phyloP scores from a whole-genome alignment of 192 early-diverging fungal species.

The Geranomyces variabilis region DNA sequence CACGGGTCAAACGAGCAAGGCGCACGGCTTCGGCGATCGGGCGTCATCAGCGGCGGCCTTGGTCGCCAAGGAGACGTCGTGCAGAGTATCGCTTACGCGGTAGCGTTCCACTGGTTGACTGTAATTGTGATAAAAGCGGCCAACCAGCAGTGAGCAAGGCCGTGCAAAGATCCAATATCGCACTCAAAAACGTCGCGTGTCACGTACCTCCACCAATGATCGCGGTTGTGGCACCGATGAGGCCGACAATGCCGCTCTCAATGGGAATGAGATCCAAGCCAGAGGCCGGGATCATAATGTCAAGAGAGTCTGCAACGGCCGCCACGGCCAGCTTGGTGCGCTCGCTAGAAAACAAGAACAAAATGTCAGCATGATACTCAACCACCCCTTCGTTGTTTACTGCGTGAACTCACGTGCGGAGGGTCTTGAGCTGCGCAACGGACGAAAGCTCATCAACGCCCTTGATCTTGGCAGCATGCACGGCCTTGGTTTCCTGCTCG shows the following conservation, averaged over 20 bases:
- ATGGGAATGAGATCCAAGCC: constrained; percentile 64
- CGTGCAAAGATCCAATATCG: too few species aligned
- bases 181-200: too few species aligned
- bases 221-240: constrained; percentile 73
- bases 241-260: constrained; percentile 71
- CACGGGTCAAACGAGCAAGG: too few species aligned
- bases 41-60: too few species aligned
- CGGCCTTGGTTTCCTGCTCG: constrained; percentile 37
- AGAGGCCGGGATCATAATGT: constrained; percentile 71
- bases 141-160: too few species aligned
- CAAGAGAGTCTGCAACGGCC: constrained; percentile 70
- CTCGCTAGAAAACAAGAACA: constrained; percentile 49
- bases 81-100: too few species aligned
- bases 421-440: constrained; percentile 27
- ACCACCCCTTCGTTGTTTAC: too few species aligned
- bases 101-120: too few species aligned
- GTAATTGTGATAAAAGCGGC: too few species aligned
- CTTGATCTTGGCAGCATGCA: constrained; percentile 25
- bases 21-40: too few species aligned
- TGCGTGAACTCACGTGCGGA: constrained; percentile 24
- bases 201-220: constrained; percentile 62
- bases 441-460: constrained; percentile 31
- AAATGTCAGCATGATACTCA: background rate
- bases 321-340: constrained; percentile 44
- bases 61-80: too few species aligned